Conservation (phyloP, 1,284 basidiomycete species). For the Cutaneotrichosporon sp. region DNA sequence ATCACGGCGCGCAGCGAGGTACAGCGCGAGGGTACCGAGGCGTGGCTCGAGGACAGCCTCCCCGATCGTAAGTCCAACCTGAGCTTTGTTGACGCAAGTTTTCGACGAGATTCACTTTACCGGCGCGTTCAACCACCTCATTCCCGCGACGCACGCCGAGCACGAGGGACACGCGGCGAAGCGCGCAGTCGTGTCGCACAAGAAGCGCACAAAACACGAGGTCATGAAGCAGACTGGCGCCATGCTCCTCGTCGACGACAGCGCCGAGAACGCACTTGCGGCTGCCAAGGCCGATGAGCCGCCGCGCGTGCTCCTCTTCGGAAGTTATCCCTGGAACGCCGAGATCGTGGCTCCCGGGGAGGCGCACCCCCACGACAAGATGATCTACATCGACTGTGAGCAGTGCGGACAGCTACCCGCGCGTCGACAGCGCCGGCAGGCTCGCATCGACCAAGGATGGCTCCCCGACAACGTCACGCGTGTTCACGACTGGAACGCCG, state of each 20-base stretch:
- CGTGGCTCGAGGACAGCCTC: conserved; percentile 67
- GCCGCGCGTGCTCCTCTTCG: conserved; percentile 68
- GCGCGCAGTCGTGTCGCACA: conserved; percentile 59
- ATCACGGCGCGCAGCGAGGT: conserved; percentile 69
- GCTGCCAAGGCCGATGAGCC: conserved; percentile 55
- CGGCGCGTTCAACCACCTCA: conserved; percentile 62
- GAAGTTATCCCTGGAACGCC: conserved; percentile 73
- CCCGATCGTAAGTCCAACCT: conserved; percentile 57
- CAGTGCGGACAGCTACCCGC: conserved; percentile 51
- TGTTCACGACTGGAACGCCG: conserved; percentile 47
- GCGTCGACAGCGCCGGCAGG: conserved; percentile 32
- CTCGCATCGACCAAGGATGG: conserved; percentile 39
- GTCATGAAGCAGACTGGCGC: conserved; percentile 66
- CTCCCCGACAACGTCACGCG: conserved; percentile 47
- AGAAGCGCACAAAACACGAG: conserved; percentile 62
- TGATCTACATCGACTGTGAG: conserved; percentile 61
- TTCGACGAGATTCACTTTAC: conserved; percentile 73
- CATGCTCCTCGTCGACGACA: conserved; percentile 71
- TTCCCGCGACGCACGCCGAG: conserved; percentile 40
- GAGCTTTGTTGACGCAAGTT: conserved; percentile 47
- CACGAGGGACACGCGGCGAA: conserved; percentile 55
- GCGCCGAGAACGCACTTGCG: conserved; percentile 69
- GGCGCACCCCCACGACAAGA: conserved; percentile 53
- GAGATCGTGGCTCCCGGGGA: conserved; percentile 51
- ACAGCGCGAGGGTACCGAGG: conserved; percentile 62